Percentiles rank a stretch among this genome's conserved stretches.
These are phyloP conservation scores for Spiraea crenata DNA, from an alignment of 331 rosid genomes.

Conservation along the genomic window DNA sequence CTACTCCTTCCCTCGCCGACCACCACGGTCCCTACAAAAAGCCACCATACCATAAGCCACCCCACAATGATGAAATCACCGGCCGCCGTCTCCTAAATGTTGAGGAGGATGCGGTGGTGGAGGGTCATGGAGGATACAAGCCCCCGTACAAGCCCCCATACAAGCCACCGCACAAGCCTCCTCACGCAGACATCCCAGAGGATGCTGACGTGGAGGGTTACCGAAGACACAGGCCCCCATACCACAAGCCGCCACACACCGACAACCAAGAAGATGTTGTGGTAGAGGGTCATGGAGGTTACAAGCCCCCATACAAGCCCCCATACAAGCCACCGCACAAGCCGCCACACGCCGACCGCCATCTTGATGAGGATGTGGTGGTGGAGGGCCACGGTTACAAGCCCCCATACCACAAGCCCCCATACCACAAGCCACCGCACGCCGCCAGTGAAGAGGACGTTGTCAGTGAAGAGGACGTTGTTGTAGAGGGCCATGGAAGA, in stretches of 20 bases:
- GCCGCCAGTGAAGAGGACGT: too few species aligned
- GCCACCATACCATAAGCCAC: conserved; percentile 13
- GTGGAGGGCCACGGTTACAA: background rate
- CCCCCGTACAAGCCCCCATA: background rate
- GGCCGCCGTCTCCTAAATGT: background rate
- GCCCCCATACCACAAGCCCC: background rate
- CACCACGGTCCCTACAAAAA: conserved; percentile 2
- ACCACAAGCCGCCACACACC: background rate
- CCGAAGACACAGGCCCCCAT: background rate
- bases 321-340: background rate
- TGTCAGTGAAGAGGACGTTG: too few species aligned
- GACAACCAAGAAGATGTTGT: too few species aligned
- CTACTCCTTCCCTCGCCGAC: conserved; percentile 11
- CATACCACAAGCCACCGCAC: background rate
- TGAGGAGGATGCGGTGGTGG: background rate
- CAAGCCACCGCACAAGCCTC: too few species aligned
- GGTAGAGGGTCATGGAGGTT: background rate
- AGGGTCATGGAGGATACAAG: background rate
- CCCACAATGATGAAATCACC: conserved; percentile 8
- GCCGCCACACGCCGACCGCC: too few species aligned
- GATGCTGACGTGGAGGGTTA: too few species aligned
- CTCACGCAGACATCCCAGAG: too few species aligned
- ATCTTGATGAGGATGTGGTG: too few species aligned
- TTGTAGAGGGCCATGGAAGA: too few species aligned
- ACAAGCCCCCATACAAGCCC: conserved; percentile 9